Conservation (phyloP, 2,329 filamentous ascomycete species). For the Lachnellula suecica region DNA sequence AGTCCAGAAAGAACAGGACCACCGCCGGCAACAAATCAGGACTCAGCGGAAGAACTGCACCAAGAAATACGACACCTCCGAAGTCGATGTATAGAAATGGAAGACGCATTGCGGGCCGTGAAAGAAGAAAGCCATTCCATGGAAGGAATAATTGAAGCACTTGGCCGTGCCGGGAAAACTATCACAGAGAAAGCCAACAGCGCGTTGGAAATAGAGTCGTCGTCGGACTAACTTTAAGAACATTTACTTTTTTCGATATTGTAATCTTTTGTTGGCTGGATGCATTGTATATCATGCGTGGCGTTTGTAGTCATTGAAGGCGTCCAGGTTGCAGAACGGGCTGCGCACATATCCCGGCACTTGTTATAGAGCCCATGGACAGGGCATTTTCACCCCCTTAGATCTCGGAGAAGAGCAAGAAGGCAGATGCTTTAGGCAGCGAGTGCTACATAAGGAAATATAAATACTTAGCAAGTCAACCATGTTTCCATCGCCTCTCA, state of each 20-base stretch:
- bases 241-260: not conserved
- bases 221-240: not conserved
- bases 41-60: conserved; percentile 18
- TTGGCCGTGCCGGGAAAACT: conserved; percentile 19
- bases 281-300: not conserved
- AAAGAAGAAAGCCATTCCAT: conserved; percentile 28
- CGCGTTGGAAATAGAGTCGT: conserved; percentile 12
- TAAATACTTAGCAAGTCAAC: no score
- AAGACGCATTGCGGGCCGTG: conserved; percentile 24
- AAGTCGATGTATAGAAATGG: conserved; percentile 26
- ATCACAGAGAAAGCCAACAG: conserved; percentile 22
- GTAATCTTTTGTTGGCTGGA: not conserved
- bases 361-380: not conserved
- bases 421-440: no score
- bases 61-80: conserved; percentile 26
- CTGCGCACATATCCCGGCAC: not conserved
- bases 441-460: no score
- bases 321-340: conserved; percentile 4
- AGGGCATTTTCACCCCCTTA: no score
- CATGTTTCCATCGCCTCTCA: no score
- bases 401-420: no score
- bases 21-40: conserved; percentile 3
- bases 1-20: not conserved
- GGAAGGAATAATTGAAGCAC: conserved; percentile 23
- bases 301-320: conserved; percentile 4